A percentile compares a stretch with the other conserved stretches of the same genome.
These are phyloP conservation scores for Furcasterigmium sp. DNA, from an alignment of 2,329 filamentous ascomycete species.

Conservation along the genomic window DNA sequence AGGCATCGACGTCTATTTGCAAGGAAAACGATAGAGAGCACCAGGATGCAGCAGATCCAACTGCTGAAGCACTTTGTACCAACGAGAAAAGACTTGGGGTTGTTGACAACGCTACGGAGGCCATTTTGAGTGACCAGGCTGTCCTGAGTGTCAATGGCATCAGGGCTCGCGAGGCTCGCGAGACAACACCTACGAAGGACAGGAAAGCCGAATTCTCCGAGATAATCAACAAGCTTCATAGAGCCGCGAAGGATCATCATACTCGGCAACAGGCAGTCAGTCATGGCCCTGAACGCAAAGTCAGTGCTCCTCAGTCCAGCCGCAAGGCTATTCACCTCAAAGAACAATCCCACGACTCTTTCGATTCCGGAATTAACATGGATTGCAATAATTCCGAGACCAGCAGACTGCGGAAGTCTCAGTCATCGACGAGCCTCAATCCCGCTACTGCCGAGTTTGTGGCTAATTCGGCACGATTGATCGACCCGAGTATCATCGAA, in stretches of 20 bases:
- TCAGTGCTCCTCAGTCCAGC: not conserved
- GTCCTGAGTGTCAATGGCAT: not conserved
- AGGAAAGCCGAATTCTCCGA: not conserved
- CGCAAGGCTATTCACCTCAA: not conserved
- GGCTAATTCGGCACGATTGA: too few species aligned
- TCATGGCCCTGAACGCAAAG: not conserved
- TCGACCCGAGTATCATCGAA: not conserved
- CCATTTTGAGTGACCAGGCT: not conserved
- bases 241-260: not conserved
- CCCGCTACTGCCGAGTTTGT: slow-evolving; percentile 1
- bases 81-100: too few species aligned
- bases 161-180: not conserved
- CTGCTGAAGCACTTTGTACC: not conserved
- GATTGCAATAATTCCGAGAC: too few species aligned
- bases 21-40: too few species aligned
- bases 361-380: not conserved
- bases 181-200: not conserved
- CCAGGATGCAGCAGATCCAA: not conserved
- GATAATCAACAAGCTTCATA: too few species aligned
- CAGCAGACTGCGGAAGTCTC: too few species aligned
- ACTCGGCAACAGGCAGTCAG: not conserved
- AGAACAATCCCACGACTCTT: not conserved
- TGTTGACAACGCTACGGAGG: too few species aligned
- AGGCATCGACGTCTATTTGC: too few species aligned
- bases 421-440: not conserved